Percentiles rank a stretch among this genome's conserved stretches.
Conservation (phyloP, 2,329 filamentous ascomycete species). For the Immersiporthe knoxdaviesiana region DNA sequence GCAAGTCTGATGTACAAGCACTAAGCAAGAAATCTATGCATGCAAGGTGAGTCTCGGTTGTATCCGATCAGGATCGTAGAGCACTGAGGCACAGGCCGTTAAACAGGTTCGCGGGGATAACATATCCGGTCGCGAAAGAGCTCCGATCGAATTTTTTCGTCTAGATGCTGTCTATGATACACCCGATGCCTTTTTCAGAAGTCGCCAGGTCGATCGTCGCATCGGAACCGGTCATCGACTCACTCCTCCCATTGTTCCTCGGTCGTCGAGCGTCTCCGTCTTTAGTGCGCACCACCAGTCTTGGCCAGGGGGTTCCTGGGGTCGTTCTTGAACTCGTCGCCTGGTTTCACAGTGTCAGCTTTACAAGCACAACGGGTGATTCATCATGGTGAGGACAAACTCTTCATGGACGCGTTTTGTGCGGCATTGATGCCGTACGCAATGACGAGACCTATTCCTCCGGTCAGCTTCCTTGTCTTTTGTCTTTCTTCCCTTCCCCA, state of each 20-base stretch:
- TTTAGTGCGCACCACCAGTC: slow-evolving; percentile 50
- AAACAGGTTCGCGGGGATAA: not conserved
- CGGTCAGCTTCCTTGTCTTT: slow-evolving; percentile 30
- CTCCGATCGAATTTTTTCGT: slow-evolving; percentile 4
- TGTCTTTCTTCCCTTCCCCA: slow-evolving; percentile 28
- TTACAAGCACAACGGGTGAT: not conserved
- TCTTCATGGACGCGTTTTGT: slow-evolving; percentile 74
- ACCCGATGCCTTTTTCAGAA: not conserved
- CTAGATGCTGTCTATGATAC: slow-evolving; percentile 30
- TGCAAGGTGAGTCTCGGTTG: not conserved
- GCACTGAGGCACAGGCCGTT: too few species aligned
- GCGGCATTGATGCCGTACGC: slow-evolving; percentile 89
- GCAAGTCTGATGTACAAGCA: not conserved
- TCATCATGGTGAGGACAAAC: slow-evolving; percentile 53
- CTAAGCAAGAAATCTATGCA: not conserved
- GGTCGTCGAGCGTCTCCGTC: not conserved
- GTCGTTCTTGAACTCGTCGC: slow-evolving; percentile 96
- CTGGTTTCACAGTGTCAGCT: slow-evolving; percentile 51
- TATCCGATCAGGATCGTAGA: not conserved
- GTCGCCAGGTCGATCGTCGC: slow-evolving; percentile 11
- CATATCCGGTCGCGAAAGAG: not conserved
- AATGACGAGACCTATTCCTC: slow-evolving; percentile 72
- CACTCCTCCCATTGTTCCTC: not conserved
- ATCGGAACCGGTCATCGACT: slow-evolving; percentile 8
- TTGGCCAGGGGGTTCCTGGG: slow-evolving; percentile 77